These are phyloP conservation scores for Trichoderma simmonsii DNA, from an alignment of 2,329 filamentous ascomycete species.

Conservation along the genomic window DNA sequence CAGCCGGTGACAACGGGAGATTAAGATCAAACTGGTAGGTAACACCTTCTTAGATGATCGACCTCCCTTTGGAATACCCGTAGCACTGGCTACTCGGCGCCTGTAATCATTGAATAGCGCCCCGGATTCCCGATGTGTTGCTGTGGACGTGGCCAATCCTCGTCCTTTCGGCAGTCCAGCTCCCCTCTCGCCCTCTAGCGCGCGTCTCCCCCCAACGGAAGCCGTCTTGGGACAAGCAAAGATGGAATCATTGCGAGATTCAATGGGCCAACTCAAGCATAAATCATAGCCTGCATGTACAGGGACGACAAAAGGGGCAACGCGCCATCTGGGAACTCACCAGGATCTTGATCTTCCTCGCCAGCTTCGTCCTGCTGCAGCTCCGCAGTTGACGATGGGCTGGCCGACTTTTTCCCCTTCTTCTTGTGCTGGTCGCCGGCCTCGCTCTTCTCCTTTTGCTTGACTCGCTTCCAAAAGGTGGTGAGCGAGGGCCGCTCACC, in stretches of 20 bases:
- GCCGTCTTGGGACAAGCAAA: neutral
- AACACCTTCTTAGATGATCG: neutral
- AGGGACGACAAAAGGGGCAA: neutral
- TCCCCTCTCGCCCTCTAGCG: neutral
- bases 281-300: neutral
- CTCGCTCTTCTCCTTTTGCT: constrained; percentile 29
- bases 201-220: neutral
- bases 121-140: neutral
- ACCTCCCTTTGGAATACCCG: neutral
- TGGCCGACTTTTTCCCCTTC: neutral
- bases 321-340: constrained; percentile 2
- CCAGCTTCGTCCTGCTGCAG: neutral
- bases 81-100: neutral
- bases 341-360: neutral
- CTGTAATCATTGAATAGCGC: neutral
- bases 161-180: neutral
- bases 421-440: neutral
- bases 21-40: neutral
- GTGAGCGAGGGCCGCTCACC: constrained; percentile 43
- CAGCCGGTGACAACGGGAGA: neutral
- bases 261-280: neutral
- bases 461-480: constrained; percentile 46
- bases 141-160: neutral
- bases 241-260: neutral
- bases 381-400: neutral